Base-by-base conservation (phyloP, 1,284 basidiomycete species). In the Pisolithus thermaeus region DNA sequence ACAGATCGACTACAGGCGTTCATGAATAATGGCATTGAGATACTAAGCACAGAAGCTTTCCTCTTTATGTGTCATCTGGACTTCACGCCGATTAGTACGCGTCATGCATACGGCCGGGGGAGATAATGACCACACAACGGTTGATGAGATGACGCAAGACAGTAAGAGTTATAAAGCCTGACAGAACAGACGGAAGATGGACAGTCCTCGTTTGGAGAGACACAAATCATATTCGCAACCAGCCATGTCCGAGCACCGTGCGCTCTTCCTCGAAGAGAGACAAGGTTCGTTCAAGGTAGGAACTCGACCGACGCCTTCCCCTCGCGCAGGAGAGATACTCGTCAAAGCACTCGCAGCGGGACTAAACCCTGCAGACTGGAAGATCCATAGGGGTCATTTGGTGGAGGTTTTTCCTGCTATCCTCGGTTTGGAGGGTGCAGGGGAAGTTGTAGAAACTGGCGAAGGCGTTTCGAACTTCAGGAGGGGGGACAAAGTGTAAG, bases 251-350 rank as follows among this genome's bases (percentile, higher is more conserved):
- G 11, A 2, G 20, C 44, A 46, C 28, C 44, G 18, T 27, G 42
- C 49, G 11, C 42, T 50, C 20, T 42, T 45, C 35, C 35, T 35
- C 12, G 12, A 25, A 14, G 44, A 46, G 36, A 38, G 57, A 11
- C 43, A 39, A 18, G 37, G 44, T 14, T 36, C 50, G 23, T 36
- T 46, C 50, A 38, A 25, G 22, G 11, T 51, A 12, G 36, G 44
- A 18, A 1, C 46, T 18, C 16, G 30, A 22, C 30, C n/a, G 7
- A 60, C 72, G 3, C 69, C 67, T 5, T 56, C 55, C 46, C 58
- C 54, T 23, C 39, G 40, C 22, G n/a, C 42, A 14, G 55, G 52
- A 8, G 47, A 60, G 40, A 32, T 58, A 22, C 52, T 56, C 32
- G 56, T 55, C 27, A 60, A 51, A 30, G 47, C 52, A 3, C 32